Evolutionary conservation across 768 basidiomycete species (phyloP), one percentile per base, ranked within the genome.

Genomic region (Phaeolepiota aurea): DNA sequence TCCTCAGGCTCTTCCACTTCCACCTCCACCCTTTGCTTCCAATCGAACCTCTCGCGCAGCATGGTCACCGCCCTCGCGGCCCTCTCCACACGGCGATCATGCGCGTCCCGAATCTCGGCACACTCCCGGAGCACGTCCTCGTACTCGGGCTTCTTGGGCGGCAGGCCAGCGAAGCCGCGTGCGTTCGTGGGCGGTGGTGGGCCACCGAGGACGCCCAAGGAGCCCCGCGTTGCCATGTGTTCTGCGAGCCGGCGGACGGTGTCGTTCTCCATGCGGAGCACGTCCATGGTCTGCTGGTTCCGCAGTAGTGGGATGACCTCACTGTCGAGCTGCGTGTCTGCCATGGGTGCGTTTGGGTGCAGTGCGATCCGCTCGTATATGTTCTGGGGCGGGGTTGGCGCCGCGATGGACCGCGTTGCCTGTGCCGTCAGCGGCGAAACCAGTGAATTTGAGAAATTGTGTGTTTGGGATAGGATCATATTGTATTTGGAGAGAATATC

Each of bases 401-500:
- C 37, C 12, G 4, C 34, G 28, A 33, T 38, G 18, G 18, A 30
- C 48, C 11, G 48, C 44, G 19, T 41, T 40, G 15, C 43, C 44
- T 30, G 46, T 12, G 56, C 48, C 18, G 58, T 62, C 25, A 65
- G 45, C 36, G 66, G 58, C 42, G 67, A 59, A 13, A 73, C 62
- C 31, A 87, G 71, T 0, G 78, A 74, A 38, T 69, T 76, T 32
- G 80, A 82, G 50, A 91, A 79, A 48, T 71, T 82, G 54, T 86
- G 84, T 0, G 85, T 86, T 52, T 90, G 88, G 0, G 85, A 86
- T 41, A 90, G 72, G 19, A 91, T 71, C 47, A 87, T 72, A 49
- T 81, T 88, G 73, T 89, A 90, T 65, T 88, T 89, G 11, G 82
- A 79, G 40, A 90, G 69, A 41, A 91, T 76, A 52, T 90, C 87